Percentiles rank a stretch among this genome's conserved stretches.
phyloP scores from a whole-genome alignment of 495 filamentous ascomycete genomes.

The Apiosordaria backusii region DNA sequence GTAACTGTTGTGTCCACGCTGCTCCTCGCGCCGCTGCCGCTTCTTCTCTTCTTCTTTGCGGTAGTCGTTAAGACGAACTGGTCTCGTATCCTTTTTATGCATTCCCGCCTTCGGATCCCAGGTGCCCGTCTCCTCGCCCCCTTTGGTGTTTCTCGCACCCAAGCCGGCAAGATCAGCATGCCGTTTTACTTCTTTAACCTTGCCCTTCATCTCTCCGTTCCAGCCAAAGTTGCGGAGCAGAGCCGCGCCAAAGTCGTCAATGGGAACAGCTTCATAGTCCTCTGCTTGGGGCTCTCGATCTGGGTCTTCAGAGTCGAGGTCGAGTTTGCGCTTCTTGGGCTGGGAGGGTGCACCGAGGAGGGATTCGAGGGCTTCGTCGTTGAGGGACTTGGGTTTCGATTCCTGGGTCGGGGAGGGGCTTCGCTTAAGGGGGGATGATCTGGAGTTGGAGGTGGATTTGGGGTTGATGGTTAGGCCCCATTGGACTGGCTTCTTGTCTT shows the following conservation, averaged over 20 bases:
- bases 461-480: conserved; percentile 45
- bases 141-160: conserved; percentile 67
- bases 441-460: conserved; percentile 19
- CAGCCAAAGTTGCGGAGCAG: conserved; percentile 89
- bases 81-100: conserved; percentile 23
- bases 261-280: conserved; percentile 82
- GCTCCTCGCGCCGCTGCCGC: conserved; percentile 38
- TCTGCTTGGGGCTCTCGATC: conserved; percentile 73
- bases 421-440: neutral
- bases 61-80: conserved; percentile 46
- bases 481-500: conserved; percentile 37
- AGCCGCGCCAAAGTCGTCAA: conserved; percentile 90
- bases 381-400: conserved; percentile 48
- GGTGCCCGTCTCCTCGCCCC: conserved; percentile 59
- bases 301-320: conserved; percentile 61
- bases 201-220: conserved; percentile 71
- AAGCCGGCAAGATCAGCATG: conserved; percentile 81
- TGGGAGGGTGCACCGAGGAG: conserved; percentile 56
- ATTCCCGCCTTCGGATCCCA: conserved; percentile 35
- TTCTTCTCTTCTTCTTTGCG: conserved; percentile 41
- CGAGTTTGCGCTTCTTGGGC: conserved; percentile 15
- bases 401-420: neutral
- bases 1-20: conserved; percentile 42
- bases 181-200: conserved; percentile 50
- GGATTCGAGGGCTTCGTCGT: conserved; percentile 77